Base-by-base conservation (phyloP, 2,329 filamentous ascomycete genomes). In the Cytospora piceae region DNA sequence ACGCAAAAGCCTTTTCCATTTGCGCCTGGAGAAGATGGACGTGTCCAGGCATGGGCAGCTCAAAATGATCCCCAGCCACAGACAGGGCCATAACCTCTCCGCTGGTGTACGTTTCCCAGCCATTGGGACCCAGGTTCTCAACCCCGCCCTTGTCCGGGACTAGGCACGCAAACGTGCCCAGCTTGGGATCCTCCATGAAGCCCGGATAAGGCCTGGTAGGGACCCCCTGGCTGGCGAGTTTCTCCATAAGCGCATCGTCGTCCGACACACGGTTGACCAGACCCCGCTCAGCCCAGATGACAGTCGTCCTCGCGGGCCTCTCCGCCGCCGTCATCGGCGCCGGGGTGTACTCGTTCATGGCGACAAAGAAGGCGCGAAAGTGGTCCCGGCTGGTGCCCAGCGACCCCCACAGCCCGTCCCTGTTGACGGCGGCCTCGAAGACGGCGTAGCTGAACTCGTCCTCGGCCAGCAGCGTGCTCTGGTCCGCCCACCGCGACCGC, bases 161-260 rank as follows among this genome's bases (percentile, higher is more conserved):
- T 1, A 54, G 54, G 53, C 64, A 66, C 2, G 64, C 64, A 12
- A 66, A 55, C 1, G 64, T 46, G 1, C 64, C 64, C 8, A 66
- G 46, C 17, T 54, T 66, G 7, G 64, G 59, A 29, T 66, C 64
- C 64, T 54, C 53, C 59, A 66, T 66, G n/a, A 66, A 66, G 58
- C 61, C 61, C 32, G 57, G 24, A 8, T 60, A 59, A 3, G 56
- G 32, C 59, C 58, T 54, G 27, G 59, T 54, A 29, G 42, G 58
- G 3, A 54, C 59, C 6, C 61, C 61, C n/a, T 58, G 54, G 32
- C 55, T 52, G 17, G 46, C 58, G n/a, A 66, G 32, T 54, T 61
- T 56, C 34, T 53, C 29, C 57, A 56, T 39, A n/a, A 66, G 58
- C 34, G 61, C 34, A 15, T 52, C 54, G 29, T 66, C 49, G 4